Evolutionary conservation across 805 yeast species (phyloP).

Genomic region (Wickerhamomyces silvicola): DNA sequence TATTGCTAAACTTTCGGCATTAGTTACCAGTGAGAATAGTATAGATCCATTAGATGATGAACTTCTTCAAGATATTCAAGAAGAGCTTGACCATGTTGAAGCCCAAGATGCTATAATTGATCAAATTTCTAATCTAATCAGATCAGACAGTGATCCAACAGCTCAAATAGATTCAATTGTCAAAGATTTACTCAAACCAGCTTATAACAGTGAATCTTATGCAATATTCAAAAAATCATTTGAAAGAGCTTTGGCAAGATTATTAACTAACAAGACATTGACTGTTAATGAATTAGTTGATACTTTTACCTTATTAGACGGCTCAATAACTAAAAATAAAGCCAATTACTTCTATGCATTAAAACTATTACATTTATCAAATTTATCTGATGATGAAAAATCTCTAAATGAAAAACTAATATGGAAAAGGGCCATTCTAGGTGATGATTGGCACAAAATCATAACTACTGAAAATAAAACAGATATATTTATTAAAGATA

Average conservation of each 20-base stretch:
- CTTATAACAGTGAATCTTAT: constrained; percentile 11
- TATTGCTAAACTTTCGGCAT: constrained; percentile 61
- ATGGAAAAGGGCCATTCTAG: constrained; percentile 55
- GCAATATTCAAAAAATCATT: constrained; percentile 19
- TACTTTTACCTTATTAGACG: constrained; percentile 39
- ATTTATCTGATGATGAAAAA: constrained; percentile 24
- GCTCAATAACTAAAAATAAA: constrained; percentile 23
- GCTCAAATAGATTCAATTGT: constrained; percentile 20
- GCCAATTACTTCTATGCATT: constrained; percentile 40
- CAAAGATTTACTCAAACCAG: constrained; percentile 16
- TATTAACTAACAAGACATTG: constrained; percentile 35
- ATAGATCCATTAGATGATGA: constrained; percentile 18
- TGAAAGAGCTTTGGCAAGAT: constrained; percentile 22
- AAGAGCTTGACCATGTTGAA: constrained; percentile 39
- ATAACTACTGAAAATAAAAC: constrained; percentile 30
- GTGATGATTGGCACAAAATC: constrained; percentile 46
- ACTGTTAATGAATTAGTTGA: constrained; percentile 42
- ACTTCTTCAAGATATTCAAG: constrained; percentile 40
- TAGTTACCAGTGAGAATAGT: constrained; percentile 31
- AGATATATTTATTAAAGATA: constrained; percentile 34
- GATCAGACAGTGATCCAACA: constrained; percentile 24
- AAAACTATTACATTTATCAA: constrained; percentile 38
- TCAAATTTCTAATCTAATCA: constrained; percentile 23
- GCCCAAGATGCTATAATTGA: constrained; percentile 38
- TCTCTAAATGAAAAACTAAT: constrained; percentile 31